Evolutionary conservation across 805 yeast genomes (phyloP), one percentile per base, ranked within the genome.

Genomic region (Wickerhamiella hasegawae): DNA sequence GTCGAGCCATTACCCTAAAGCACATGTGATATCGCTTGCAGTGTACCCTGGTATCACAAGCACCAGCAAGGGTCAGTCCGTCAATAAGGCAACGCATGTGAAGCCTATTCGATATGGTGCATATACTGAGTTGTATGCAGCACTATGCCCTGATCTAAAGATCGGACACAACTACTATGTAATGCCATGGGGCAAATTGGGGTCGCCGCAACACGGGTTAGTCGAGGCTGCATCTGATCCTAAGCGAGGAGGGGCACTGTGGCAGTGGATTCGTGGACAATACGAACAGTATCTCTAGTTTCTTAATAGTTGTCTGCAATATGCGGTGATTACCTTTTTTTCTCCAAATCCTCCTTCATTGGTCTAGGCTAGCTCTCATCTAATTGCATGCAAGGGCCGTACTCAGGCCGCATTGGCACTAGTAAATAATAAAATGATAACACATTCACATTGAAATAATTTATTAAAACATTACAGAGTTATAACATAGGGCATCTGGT

Each of bases 171-270:
- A 47, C 20, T 18, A 26, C 10, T 64, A 56, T 43, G 43, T 61
- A 15, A 52, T 55, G 12, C 66, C 72, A 3, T 65, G 59, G 55
- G 72, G 73, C 1, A 38, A 47, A 3, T 43, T 55, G 10, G 66
- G 66, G 16, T 33, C 29, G 3, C 42, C 56, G 17, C 50, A 68
- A 41, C 40, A 42, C 1, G 71, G 66, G 39, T 44, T 66, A 15
- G 40, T 40, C 10, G 53, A 44, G 3, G 59, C 56, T 1, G 42
- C 53, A 24, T 46, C 46, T 4, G 52, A 53, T 30, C 21, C 15
- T 14, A 62, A 54, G 8, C 49, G 42, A 15, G 65, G 60, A 3
- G 46, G 45, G 16, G 49, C 48, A 31, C 42, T 58, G 4, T 54
- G 65, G 60, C 45, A 53, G 4, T 55, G 51, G 48, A 35, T 55